A percentile compares a stretch with the other conserved stretches of the same genome.
These are phyloP conservation scores for Colletotrichum endophyticum DNA, from an alignment of 2,329 filamentous ascomycete species.

Conservation along the genomic window DNA sequence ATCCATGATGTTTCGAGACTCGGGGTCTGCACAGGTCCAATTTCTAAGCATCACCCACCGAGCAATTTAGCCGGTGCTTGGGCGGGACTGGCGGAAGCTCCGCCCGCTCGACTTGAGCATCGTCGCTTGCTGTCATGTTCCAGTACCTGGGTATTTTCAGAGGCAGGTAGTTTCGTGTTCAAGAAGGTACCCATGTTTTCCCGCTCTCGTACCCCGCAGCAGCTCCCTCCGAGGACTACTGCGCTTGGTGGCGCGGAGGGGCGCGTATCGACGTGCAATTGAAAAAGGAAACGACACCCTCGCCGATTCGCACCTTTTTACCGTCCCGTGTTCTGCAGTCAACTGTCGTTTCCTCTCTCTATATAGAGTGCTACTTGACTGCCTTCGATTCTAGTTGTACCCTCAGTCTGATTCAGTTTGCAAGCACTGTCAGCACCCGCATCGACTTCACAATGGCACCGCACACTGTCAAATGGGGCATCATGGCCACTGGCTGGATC, in stretches of 20 bases:
- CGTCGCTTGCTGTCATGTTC: background rate
- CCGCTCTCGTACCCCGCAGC: constrained; percentile 12
- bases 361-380: background rate
- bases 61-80: background rate
- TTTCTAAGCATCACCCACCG: background rate
- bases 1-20: background rate
- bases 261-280: background rate
- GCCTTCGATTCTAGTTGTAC: too few species aligned
- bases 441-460: constrained; percentile 45
- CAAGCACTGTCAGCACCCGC: background rate
- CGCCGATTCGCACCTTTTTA: background rate
- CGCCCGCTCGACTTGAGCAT: background rate
- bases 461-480: constrained; percentile 62
- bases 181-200: background rate
- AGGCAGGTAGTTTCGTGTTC: background rate
- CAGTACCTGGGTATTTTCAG: background rate
- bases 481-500: constrained; percentile 65
- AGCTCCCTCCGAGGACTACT: background rate
- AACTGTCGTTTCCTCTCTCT: background rate
- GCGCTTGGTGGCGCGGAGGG: background rate
- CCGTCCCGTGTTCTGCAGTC: background rate
- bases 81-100: background rate
- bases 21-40: background rate
- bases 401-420: background rate
- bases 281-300: constrained; percentile 1